Evolutionary conservation across 2,329 filamentous ascomycete genomes (phyloP), one percentile per base, ranked within the genome.

Genomic region (Ophiocordyceps unilateralis): DNA sequence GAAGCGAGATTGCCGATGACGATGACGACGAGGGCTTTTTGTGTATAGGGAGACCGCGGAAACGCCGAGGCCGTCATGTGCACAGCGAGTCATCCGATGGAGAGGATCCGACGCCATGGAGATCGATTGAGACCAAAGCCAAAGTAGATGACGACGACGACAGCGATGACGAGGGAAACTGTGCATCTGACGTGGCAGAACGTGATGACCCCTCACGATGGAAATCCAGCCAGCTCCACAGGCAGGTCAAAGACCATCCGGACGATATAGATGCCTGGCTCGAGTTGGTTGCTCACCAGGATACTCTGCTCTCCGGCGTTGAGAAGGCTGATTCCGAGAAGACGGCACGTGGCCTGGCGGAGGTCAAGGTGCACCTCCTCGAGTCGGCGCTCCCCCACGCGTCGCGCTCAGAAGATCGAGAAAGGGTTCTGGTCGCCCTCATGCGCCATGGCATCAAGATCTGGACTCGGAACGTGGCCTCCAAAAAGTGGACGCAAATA

Each of bases 361-460:
- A 91, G 48, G 76, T 94, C 44, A 89, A 85, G 49, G 63, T 93
- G 2, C 77, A 81, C 2, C 75, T 93, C 47, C 83, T 88, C 46
- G 77, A 89, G 49, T 78, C 85, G 47, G 88, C 88, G 0, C 58
- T 94, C 8, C 62, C 67, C 11, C 72, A 80, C 39, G 66, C 74
- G 6, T 49, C 50, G 4, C 56, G 57, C 1, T 59, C 64, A 1
- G 51, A 63, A 30, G 68, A 70, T 37, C 70, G 73, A 15, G 72
- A 83, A 46, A 63, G 61, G 9, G 66, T 95, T 1, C 57, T 87
- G 7, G 58, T 82, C 10, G 76, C 74, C 4, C 66, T 87, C 44
- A 79, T 95, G 69, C 67, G 71, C 8, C 83, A 93, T 56, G 85
- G 83, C 0, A 59, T 67, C n/a, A 75, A 74, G 46, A 62, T 86